Evolutionary conservation across 345 rosid species (phyloP).

Genomic region (Kandelia obovata): DNA sequence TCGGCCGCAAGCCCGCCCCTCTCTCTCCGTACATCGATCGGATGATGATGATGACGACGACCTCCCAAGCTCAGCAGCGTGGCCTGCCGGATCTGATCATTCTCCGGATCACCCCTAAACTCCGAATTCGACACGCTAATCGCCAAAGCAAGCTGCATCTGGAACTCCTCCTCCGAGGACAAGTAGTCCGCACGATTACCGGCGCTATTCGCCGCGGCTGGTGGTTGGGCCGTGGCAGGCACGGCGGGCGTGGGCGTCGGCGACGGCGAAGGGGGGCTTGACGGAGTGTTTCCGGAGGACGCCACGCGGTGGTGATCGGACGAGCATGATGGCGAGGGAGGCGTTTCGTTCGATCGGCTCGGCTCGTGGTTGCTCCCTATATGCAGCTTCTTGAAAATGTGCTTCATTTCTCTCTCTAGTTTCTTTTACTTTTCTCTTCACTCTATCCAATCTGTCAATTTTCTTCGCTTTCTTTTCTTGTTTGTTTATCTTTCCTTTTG

Average conservation of each 20-base stretch:
- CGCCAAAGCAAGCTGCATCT: constrained; percentile 92
- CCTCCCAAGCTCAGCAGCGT: constrained; percentile 67
- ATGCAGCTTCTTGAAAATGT: constrained; percentile 94
- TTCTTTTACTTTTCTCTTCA: background rate
- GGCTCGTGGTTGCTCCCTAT: constrained; percentile 67
- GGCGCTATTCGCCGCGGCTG: constrained; percentile 13
- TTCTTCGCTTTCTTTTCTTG: constrained; percentile 1
- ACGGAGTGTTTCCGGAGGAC: constrained; percentile 34
- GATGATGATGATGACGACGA: constrained; percentile 23
- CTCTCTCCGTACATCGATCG: constrained; percentile 52
- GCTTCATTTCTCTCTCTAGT: constrained; percentile 47
- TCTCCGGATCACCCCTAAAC: constrained; percentile 58
- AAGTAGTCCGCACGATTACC: constrained; percentile 51
- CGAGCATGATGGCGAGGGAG: constrained; percentile 31
- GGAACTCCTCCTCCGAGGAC: constrained; percentile 89
- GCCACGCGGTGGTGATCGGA: constrained; percentile 48
- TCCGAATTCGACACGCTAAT: constrained; percentile 90
- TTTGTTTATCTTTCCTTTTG: background rate
- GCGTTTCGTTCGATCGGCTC: constrained; percentile 65
- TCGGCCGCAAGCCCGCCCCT: constrained; percentile 59
- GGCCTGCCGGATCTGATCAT: constrained; percentile 92
- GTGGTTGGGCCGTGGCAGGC: background rate
- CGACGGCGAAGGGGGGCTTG: constrained; percentile 38
- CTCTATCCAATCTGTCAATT: too few relatives aligned
- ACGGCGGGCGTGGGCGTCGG: constrained; percentile 22